Evolutionary conservation across 2,329 filamentous ascomycete genomes (phyloP), one percentile per base, ranked within the genome.

Genomic region (Alternaria triticina): DNA sequence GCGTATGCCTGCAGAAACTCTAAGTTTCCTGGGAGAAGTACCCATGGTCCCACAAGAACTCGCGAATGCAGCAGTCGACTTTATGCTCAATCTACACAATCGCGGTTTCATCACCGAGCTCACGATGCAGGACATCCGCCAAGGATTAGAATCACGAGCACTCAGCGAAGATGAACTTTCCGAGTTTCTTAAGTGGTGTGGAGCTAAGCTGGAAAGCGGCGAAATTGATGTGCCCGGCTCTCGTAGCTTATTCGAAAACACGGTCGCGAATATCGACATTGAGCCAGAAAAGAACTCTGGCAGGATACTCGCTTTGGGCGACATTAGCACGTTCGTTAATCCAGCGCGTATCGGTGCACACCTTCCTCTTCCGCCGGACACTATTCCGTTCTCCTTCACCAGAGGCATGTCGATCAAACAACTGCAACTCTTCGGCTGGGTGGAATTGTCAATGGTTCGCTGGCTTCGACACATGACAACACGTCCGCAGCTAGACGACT

Each of bases 21-120:
- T 91, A 44, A 89, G 86, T 70, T 99, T 99, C 75, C 89, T 98
- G 61, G 90, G 94, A 60, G 92, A 92, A 33, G 96, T 99, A 65
- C 94, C 96, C 0, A 89, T 96, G 43, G 85, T 98, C 5, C 92
- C 95, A 1, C 88, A 92, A 47, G 89, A 90, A 63, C 85, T 98
- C 70, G 88, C 90, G 62, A 85, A 89, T 10, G 87, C 84, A 55
- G 85, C 87, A 6, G 83, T 86, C n/a, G 86, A 86, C 0, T 97
- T 99, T 71, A 88, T 98, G 61, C 86, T 86, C 62, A 94, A 92
- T 71, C 82, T 99, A 49, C 90, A 90, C 60, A 91, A 94, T 36
- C 96, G 94, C 76, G 94, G 93, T 1, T 85, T 98, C 59, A 87
- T 99, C n/a, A 91, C 89, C 1, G 90, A 94, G 68, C 92, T 98